Base-by-base conservation (phyloP, 2,329 filamentous ascomycete genomes). In the Venturia pyrina region DNA sequence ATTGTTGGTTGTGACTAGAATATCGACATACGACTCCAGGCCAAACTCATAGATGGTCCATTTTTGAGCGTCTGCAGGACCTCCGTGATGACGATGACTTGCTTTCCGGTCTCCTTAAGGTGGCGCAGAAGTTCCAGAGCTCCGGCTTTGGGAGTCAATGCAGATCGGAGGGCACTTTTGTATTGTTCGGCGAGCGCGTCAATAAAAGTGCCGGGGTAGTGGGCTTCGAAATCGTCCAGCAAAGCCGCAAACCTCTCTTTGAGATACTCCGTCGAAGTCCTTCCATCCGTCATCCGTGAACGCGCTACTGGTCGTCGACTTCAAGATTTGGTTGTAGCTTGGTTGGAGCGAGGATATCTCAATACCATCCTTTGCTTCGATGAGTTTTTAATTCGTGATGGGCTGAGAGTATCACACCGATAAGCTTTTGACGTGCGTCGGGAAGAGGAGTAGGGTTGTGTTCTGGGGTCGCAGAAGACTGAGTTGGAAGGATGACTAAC, bases 261-360 rank as follows among this genome's bases (percentile, higher is more conserved):
- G 2, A 78, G 74, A 56, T 81, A 81, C 3, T 80, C 75, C 17
- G 73, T 72, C 0, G 79, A 81, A 1, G 74, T 75, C 64, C 75
- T 79, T 0, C 79, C n/a, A n/a, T n/a, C n/a, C n/a, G n/a, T n/a
- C 79, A 24, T 82, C 78, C 0, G 75, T 71, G 64, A 82, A 82
- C 0, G 79, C 79, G 37, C 71, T 70, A 0, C 75, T 70, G 0
- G 77, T 81, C 32, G 71, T 73, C 19, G 66, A 62, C 7, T 68
- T 69, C 0, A 81, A 73, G 3, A 81, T 72, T 0, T 71, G n/a
- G 1, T 67, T 50, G 50, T 82, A 80, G 11, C 68, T 67, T 0
- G 66, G 32, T 63, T 72, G 70, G 1, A 77, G 46, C n/a, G 19
- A 21, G 21, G n/a, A 2, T 13, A 50, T 28, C 6, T 21, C n/a